A percentile compares a stretch with the other conserved stretches of the same genome.
These are phyloP conservation scores for Penicillium aurantiogriseum DNA, from an alignment of 2,329 filamentous ascomycete species.

Conservation along the genomic window DNA sequence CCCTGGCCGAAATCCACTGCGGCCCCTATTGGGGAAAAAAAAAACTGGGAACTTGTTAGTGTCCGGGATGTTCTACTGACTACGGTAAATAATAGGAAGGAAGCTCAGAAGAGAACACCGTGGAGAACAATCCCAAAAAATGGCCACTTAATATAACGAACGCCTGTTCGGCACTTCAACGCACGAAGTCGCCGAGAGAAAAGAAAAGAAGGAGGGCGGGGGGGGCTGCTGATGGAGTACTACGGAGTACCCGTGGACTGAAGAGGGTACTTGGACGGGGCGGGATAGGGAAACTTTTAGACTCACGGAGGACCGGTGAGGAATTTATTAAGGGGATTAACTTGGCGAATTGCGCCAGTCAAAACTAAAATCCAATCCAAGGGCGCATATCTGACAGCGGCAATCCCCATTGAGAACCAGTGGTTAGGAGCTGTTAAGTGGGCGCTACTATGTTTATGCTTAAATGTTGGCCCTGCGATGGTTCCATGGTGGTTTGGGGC, in stretches of 20 bases:
- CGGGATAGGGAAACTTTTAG: slow-evolving; percentile 3
- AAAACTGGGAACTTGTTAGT: slow-evolving; percentile 5
- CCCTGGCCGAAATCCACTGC: slow-evolving; percentile 7
- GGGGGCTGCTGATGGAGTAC: neutral
- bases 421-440: slow-evolving; percentile 6
- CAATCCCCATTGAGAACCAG: slow-evolving; percentile 17
- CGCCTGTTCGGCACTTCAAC: neutral
- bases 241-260: neutral
- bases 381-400: slow-evolving; percentile 20
- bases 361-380: neutral
- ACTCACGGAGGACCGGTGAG: neutral
- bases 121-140: neutral
- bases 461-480: slow-evolving; percentile 15
- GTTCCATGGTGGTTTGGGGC: slow-evolving; percentile 15
- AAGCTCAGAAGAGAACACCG: neutral
- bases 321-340: neutral
- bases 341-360: neutral
- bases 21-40: slow-evolving; percentile 2
- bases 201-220: neutral
- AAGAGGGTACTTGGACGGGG: neutral
- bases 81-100: neutral
- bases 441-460: slow-evolving; percentile 27
- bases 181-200: neutral
- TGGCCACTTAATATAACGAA: neutral
- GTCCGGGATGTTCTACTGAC: neutral